phyloP scores from a whole-genome alignment of 768 basidiomycete species.

The Serendipita indica region DNA sequence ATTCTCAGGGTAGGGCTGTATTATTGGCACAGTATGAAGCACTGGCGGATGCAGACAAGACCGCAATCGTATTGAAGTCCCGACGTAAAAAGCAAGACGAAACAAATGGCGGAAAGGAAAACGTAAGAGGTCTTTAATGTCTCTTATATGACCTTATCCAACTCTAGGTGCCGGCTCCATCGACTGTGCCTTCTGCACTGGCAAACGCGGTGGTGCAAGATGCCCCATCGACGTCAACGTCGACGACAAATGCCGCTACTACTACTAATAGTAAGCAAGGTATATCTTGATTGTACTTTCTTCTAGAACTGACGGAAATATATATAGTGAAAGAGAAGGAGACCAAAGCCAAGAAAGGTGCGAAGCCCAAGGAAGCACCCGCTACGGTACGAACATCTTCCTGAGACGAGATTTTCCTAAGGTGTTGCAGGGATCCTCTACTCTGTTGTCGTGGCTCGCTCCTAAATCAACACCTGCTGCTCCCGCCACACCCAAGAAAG shows the following conservation, averaged over 20 bases:
- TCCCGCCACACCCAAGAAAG: not conserved
- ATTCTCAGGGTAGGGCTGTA: slow-evolving; percentile 43
- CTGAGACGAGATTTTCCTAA: not conserved
- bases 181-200: not conserved
- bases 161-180: not conserved
- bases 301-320: too few relatives aligned
- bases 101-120: slow-evolving; percentile 15
- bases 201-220: not conserved
- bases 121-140: slow-evolving; percentile 21
- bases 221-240: too few relatives aligned
- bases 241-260: too few relatives aligned
- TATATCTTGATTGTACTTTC: too few relatives aligned
- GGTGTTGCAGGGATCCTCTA: not conserved
- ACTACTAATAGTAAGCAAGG: too few relatives aligned
- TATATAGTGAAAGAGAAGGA: slow-evolving; percentile 28
- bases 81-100: not conserved
- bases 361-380: not conserved
- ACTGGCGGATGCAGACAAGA: slow-evolving; percentile 42
- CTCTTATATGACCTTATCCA: not conserved
- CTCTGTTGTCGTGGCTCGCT: not conserved
- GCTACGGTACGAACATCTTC: not conserved
- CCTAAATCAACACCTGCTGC: not conserved
- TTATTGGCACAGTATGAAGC: slow-evolving; percentile 40
- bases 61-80: slow-evolving; percentile 24
- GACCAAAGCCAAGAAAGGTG: slow-evolving; percentile 8